Percentiles rank a stretch among this genome's conserved stretches.
Evolutionary conservation across 2,329 filamentous ascomycete genomes (phyloP).

Genomic region (Dactylellina parvicollis): DNA sequence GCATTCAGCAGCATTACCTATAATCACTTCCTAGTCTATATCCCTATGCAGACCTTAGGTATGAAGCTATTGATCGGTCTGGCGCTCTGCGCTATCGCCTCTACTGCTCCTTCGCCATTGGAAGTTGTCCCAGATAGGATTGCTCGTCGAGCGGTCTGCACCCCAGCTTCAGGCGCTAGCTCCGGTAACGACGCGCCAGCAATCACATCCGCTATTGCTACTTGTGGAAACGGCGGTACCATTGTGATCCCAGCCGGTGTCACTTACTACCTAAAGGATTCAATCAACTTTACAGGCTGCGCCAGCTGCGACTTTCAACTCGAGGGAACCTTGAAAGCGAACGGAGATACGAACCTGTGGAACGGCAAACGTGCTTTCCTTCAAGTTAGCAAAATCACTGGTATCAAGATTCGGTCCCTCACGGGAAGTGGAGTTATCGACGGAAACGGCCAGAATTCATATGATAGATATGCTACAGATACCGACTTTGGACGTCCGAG

Average conservation of each 20-base stretch:
- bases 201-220: slow-evolving; percentile 62
- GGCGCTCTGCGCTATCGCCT: slow-evolving; percentile 14
- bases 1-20: neutral
- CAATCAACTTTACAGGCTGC: slow-evolving; percentile 63
- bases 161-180: slow-evolving; percentile 56
- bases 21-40: neutral
- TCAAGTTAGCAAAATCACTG: slow-evolving; percentile 61
- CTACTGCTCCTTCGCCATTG: slow-evolving; percentile 16
- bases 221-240: slow-evolving; percentile 63
- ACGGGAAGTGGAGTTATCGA: slow-evolving; percentile 64
- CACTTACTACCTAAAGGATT: slow-evolving; percentile 64
- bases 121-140: slow-evolving; percentile 14
- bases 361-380: slow-evolving; percentile 62
- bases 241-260: slow-evolving; percentile 63
- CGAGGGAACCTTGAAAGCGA: slow-evolving; percentile 63
- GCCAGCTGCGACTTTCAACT: slow-evolving; percentile 64
- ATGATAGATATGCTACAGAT: slow-evolving; percentile 62
- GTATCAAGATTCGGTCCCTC: slow-evolving; percentile 62
- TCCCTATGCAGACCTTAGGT: neutral
- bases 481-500: slow-evolving; percentile 62
- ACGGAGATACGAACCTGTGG: slow-evolving; percentile 63
- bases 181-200: slow-evolving; percentile 63
- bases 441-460: slow-evolving; percentile 64
- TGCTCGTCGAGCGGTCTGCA: slow-evolving; percentile 59
- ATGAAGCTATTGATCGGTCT: slow-evolving; percentile 35